Evolutionary conservation across 148 eudicot genomes (phyloP).

Genomic region (Rhododendron williamsianum): DNA sequence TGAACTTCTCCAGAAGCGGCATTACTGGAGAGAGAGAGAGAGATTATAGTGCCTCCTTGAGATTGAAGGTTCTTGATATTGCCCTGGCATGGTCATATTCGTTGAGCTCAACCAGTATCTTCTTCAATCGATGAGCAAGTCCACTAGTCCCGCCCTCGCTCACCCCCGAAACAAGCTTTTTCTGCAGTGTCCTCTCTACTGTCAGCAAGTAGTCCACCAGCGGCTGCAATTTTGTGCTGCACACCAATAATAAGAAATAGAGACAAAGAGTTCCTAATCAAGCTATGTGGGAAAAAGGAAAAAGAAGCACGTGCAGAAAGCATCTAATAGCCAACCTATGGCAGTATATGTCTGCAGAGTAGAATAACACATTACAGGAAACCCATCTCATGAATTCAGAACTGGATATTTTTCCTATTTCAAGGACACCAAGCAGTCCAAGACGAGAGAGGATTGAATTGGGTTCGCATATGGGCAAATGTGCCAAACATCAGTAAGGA

Average conservation of each 20-base stretch:
- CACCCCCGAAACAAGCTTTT: conserved; percentile 42
- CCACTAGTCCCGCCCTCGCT: conserved; percentile 43
- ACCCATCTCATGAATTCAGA: not conserved
- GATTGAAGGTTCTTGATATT: conserved; percentile 61
- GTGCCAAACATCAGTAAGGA: not conserved
- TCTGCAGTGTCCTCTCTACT: conserved; percentile 63
- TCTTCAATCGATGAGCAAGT: conserved; percentile 80
- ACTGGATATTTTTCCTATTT: not conserved
- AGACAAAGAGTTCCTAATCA: not conserved
- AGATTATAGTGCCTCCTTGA: conserved; percentile 44
- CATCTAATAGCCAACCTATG: not conserved
- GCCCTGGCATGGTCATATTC: conserved; percentile 80
- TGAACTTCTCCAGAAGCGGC: not conserved
- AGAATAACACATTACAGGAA: not conserved
- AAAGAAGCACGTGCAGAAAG: not conserved
- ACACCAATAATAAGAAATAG: not conserved
- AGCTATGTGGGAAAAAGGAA: too few relatives aligned
- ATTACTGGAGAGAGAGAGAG: too few relatives aligned
- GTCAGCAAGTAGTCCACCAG: conserved; percentile 62
- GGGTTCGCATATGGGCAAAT: not conserved
- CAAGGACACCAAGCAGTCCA: not conserved
- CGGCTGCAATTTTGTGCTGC: conserved; percentile 80
- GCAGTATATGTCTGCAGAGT: not conserved
- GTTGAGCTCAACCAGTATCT: conserved; percentile 85
- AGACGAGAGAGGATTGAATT: not conserved